Evolutionary conservation across 148 eudicot species (phyloP).

Genomic region (Persicaria tinctoria): DNA sequence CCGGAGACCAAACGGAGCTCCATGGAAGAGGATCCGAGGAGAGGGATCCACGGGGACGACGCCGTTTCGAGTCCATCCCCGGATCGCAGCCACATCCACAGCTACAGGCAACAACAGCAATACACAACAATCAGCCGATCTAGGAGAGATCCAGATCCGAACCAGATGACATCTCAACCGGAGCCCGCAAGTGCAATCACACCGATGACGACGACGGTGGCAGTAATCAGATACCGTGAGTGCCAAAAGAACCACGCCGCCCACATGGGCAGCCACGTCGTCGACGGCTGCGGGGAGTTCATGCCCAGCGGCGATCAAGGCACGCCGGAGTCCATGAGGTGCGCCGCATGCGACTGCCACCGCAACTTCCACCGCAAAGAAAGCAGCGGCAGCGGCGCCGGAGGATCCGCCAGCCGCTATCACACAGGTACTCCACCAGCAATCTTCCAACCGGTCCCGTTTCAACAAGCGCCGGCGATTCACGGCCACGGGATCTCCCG

Average conservation of each 20-base stretch:
- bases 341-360: conserved; percentile 89
- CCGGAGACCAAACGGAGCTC: conserved; percentile 9
- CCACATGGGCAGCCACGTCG: conserved; percentile 49
- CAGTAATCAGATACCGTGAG: conserved; percentile 32
- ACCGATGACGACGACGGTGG: too few species aligned
- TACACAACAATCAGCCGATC: background rate
- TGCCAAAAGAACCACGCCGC: conserved; percentile 79
- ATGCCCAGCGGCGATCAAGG: conserved; percentile 60
- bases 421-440: conserved; percentile 8
- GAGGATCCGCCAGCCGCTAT: conserved; percentile 6
- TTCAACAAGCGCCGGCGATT: background rate
- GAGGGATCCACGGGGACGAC: conserved; percentile 13
- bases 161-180: background rate
- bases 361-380: conserved; percentile 74
- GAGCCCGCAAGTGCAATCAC: background rate
- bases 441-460: conserved; percentile 11
- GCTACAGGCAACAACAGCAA: conserved; percentile 22
- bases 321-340: conserved; percentile 36
- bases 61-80: conserved; percentile 13
- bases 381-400: conserved; percentile 12
- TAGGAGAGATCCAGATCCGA: conserved; percentile 12
- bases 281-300: conserved; percentile 88
- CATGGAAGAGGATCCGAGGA: background rate
- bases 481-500: background rate
- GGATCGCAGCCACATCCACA: too few species aligned